These are phyloP conservation scores for Lentinula novae-zelandiae DNA, from an alignment of 1,284 basidiomycete genomes.

Conservation along the genomic window DNA sequence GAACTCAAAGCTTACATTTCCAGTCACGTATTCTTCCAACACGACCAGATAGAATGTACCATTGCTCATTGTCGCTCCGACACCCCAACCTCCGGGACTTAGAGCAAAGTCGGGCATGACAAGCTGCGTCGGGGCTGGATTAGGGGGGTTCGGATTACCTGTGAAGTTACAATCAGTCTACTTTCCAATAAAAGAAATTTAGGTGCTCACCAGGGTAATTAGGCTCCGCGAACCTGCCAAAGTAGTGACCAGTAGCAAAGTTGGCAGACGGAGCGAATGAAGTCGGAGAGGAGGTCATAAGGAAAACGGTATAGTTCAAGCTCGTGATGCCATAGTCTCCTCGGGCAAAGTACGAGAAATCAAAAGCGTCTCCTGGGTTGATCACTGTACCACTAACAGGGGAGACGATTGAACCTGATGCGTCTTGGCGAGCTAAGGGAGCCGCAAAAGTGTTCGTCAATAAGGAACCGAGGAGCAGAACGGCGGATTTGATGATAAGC, in stretches of 20 bases:
- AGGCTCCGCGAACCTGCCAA: conserved; percentile 34
- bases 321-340: conserved; percentile 38
- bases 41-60: conserved; percentile 36
- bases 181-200: neutral
- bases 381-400: conserved; percentile 26
- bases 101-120: conserved; percentile 48
- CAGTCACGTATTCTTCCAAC: conserved; percentile 43
- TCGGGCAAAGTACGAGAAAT: conserved; percentile 33
- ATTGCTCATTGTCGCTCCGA: conserved; percentile 29
- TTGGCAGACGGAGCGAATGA: conserved; percentile 22
- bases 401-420: conserved; percentile 17
- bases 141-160: conserved; percentile 36
- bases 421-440: conserved; percentile 17
- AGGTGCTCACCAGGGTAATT: conserved; percentile 34
- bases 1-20: conserved; percentile 24
- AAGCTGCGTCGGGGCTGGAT: conserved; percentile 37
- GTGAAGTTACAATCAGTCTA: neutral
- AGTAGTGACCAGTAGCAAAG: conserved; percentile 33
- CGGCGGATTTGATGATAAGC: conserved; percentile 12
- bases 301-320: conserved; percentile 37
- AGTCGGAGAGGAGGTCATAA: conserved; percentile 24
- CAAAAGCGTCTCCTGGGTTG: conserved; percentile 20
- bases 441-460: conserved; percentile 11
- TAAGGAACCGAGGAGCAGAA: conserved; percentile 13
- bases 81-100: conserved; percentile 37